A percentile compares a stretch with the other conserved stretches of the same genome.
These are phyloP conservation scores for Prunus padus DNA, from an alignment of 306 rosid genomes.

Conservation along the genomic window DNA sequence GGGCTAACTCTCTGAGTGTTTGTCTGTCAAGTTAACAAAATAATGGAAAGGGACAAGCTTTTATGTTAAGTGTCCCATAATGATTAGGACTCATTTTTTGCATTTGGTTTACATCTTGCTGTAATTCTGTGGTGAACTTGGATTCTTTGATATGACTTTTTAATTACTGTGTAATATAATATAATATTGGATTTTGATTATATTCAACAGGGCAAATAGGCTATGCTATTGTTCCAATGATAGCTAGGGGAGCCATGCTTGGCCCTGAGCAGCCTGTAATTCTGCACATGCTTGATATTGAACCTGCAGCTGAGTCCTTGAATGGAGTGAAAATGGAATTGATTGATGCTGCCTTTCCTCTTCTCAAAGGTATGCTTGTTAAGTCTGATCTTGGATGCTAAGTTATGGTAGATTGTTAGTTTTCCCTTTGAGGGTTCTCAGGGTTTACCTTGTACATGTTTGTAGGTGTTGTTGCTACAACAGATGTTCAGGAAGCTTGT, in stretches of 20 bases:
- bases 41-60: neutral
- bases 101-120: neutral
- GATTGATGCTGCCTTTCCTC: conserved; percentile 68
- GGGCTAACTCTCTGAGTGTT: neutral
- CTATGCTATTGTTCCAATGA: conserved; percentile 80
- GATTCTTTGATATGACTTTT: neutral
- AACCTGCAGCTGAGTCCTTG: conserved; percentile 57
- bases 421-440: neutral
- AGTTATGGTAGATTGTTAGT: neutral
- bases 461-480: conserved; percentile 66
- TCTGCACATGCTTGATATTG: conserved; percentile 70
- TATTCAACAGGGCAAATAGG: conserved; percentile 68
- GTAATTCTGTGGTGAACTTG: neutral
- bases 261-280: conserved; percentile 72
- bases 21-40: neutral
- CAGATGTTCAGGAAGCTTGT: conserved; percentile 68
- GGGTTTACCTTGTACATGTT: neutral
- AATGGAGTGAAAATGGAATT: conserved; percentile 71
- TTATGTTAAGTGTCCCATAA: neutral
- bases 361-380: conserved; percentile 34
- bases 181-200: conserved; percentile 2
- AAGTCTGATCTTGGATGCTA: neutral
- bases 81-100: neutral
- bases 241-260: conserved; percentile 69
- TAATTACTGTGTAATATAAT: neutral